These are phyloP conservation scores for Bretschneidera sinensis DNA, from an alignment of 345 rosid genomes.

Conservation along the genomic window DNA sequence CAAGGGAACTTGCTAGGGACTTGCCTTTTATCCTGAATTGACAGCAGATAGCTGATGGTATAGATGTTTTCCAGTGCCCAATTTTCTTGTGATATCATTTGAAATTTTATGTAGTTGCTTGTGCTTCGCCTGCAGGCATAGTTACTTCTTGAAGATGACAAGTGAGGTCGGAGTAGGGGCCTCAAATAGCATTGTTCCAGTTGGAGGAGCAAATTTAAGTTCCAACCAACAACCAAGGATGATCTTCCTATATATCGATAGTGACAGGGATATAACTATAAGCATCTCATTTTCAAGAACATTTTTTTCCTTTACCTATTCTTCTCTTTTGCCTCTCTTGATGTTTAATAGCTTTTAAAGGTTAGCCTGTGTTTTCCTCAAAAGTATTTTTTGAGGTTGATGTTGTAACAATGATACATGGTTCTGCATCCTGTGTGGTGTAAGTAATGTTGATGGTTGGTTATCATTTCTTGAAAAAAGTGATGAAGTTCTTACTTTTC, in stretches of 20 bases:
- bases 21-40: constrained; percentile 94
- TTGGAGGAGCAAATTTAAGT: constrained; percentile 35
- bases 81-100: constrained; percentile 7
- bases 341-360: background rate
- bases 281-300: background rate
- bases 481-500: no score
- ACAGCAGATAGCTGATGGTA: constrained; percentile 95
- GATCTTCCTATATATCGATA: constrained; percentile 73
- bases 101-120: constrained; percentile 12
- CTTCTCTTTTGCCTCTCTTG: background rate
- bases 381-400: background rate
- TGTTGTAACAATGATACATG: background rate
- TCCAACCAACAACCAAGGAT: constrained; percentile 38
- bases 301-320: background rate
- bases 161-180: constrained; percentile 45
- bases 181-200: constrained; percentile 43
- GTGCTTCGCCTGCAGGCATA: constrained; percentile 88
- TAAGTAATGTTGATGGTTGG: no score
- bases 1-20: constrained; percentile 83
- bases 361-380: background rate
- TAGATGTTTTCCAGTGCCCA: background rate
- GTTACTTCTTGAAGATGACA: constrained; percentile 80
- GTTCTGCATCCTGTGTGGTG: background rate
- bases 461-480: no score
- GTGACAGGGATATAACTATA: background rate